Base-by-base conservation (phyloP, 2,329 filamentous ascomycete genomes). In the Eurotiales sp. region DNA sequence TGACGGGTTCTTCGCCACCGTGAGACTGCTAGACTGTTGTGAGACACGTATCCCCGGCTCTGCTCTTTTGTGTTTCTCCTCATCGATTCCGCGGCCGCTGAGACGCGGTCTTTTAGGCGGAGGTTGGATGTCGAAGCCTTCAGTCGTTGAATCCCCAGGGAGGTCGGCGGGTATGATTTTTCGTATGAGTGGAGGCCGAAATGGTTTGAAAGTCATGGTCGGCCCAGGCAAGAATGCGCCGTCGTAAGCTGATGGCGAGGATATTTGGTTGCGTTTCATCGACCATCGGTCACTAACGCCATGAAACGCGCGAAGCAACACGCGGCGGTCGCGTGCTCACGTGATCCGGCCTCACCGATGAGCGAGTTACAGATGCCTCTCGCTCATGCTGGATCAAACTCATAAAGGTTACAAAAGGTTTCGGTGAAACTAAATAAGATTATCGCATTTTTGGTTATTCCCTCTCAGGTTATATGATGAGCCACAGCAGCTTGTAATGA, bases 151-250 rank as follows among this genome's bases (percentile, higher is more conserved):
- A 57, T 37, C 7, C 54, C 6, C 12, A 41, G 37, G 3, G 55
- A 39, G 7, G 43, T 12, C 15, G 52, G 29, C 23, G 40, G 21
- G 7, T 61, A 54, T 19, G 45, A 41, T 30, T 32, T 70, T 72
- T 58, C 64, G 69, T 45, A 74, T 69, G 23, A 70, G 66, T 58
- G 72, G 71, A 44, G 73, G 69, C 37, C 69, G 72, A 51, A 76
- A 76, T 5, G 73, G 73, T 57, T 74, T 75, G 52, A 72, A 73
- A 49, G 71, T 65, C 71, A 74, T 74, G 54, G 48, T 51, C 46
- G 29, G 3, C 21, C 8, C 3, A 15, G 37, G 27, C 23, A 8
- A 27, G 8, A 8, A 36, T 34, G 46, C 14, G 12, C 21, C 11
- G 27, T 21, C 12, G 5, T 8, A n/a, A 43, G 34, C 17, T 37